phyloP scores from a whole-genome alignment of 257 asterid genomes.

The Solanum rostratum region DNA sequence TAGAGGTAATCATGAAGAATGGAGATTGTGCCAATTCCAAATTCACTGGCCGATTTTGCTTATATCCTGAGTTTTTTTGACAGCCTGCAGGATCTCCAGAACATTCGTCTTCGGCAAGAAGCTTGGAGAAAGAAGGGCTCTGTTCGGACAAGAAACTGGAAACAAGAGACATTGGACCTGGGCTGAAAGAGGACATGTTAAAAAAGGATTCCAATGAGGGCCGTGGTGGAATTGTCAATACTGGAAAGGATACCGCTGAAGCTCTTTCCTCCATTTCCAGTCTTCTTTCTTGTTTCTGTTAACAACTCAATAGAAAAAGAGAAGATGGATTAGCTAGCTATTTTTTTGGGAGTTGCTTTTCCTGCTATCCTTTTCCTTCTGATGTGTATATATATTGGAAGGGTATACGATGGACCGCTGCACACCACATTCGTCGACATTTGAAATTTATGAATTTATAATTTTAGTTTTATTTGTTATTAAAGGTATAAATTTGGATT shows the following conservation, averaged over 20 bases:
- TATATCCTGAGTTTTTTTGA: slow-evolving; percentile 39
- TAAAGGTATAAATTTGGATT: too few species aligned
- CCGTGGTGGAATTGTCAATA: slow-evolving; percentile 48
- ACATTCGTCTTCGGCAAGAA: slow-evolving; percentile 40
- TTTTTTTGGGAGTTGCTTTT: background rate
- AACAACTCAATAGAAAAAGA: background rate
- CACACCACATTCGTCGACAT: background rate
- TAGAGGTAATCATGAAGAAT: slow-evolving; percentile 57
- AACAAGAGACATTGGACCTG: slow-evolving; percentile 54
- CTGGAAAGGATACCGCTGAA: slow-evolving; percentile 25
- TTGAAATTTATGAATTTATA: too few species aligned
- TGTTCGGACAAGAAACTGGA: slow-evolving; percentile 52
- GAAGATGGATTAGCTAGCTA: background rate
- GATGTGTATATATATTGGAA: background rate
- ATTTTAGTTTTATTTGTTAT: background rate
- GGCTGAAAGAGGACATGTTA: slow-evolving; percentile 37
- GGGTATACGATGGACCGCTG: background rate
- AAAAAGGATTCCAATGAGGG: slow-evolving; percentile 40
- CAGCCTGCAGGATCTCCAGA: background rate
- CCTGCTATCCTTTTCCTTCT: background rate
- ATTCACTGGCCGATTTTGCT: slow-evolving; percentile 60
- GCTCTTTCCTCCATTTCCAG: slow-evolving; percentile 28
- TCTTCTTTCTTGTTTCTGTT: background rate
- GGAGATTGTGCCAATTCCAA: slow-evolving; percentile 73
- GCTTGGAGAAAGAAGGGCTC: slow-evolving; percentile 56